phyloP scores from a whole-genome alignment of 148 eudicot genomes.

The Rhododendron vialii region DNA sequence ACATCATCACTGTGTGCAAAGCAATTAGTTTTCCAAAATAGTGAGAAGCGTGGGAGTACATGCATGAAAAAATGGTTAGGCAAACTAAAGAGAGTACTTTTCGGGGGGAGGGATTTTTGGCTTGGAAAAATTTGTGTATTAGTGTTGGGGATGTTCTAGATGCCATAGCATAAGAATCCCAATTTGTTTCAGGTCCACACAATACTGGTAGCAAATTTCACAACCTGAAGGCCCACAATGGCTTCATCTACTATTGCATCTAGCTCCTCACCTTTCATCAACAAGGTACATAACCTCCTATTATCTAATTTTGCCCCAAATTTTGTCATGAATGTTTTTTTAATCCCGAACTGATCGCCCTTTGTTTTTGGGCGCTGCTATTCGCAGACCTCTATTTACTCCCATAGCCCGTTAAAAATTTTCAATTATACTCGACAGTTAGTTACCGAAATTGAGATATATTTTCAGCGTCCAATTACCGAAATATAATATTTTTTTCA shows the following conservation, averaged over 20 bases:
- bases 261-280: slow-evolving; percentile 35
- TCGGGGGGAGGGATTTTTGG: too few relatives aligned
- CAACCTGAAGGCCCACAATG: slow-evolving; percentile 12
- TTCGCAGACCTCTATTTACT: too few relatives aligned
- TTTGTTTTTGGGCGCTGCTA: too few relatives aligned
- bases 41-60: not conserved
- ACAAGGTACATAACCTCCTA: slow-evolving; percentile 27
- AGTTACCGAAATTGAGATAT: too few relatives aligned
- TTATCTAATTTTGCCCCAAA: not conserved
- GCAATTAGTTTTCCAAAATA: not conserved
- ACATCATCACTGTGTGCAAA: not conserved
- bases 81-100: not conserved
- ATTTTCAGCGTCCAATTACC: too few relatives aligned
- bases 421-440: too few relatives aligned
- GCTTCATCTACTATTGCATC: slow-evolving; percentile 47
- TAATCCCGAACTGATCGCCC: not conserved
- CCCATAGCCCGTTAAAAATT: too few relatives aligned
- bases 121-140: not conserved
- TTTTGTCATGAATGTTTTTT: not conserved
- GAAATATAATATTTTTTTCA: too few relatives aligned
- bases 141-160: not conserved
- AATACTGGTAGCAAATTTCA: not conserved
- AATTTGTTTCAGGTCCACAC: not conserved
- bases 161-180: not conserved
- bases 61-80: not conserved